Conservation (phyloP, 169 alveolate species). For the Haemoproteus tartakovskyi region DNA sequence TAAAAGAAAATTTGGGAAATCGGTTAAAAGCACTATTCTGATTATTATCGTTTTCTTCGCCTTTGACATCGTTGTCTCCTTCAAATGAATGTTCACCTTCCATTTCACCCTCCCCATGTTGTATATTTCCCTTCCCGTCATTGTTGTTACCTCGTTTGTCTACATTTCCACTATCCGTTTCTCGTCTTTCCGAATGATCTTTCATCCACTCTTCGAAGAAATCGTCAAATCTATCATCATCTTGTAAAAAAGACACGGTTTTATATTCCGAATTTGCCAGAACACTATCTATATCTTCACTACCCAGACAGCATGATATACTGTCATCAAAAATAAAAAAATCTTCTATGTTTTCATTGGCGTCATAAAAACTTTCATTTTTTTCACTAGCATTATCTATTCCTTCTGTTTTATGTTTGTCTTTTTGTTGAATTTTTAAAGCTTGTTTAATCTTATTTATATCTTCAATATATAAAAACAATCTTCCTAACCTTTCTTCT, state of each 20-base stretch:
- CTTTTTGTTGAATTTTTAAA: constrained; percentile 31
- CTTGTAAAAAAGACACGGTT: constrained; percentile 34
- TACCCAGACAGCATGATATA: constrained; percentile 6
- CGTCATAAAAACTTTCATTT: constrained; percentile 62
- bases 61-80: background rate
- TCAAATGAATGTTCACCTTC: no score
- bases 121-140: no score
- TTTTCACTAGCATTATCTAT: constrained; percentile 13
- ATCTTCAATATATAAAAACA: constrained; percentile 60
- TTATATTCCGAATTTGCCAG: constrained; percentile 55
- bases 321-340: constrained; percentile 48
- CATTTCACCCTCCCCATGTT: no score
- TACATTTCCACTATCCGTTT: background rate
- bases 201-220: constrained; percentile 39
- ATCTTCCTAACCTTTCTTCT: constrained; percentile 30
- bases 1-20: constrained; percentile 54
- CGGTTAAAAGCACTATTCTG: constrained; percentile 17
- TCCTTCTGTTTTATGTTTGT: constrained; percentile 12
- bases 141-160: no score
- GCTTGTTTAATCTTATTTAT: constrained; percentile 48
- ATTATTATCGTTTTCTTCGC: background rate
- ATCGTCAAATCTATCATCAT: constrained; percentile 41
- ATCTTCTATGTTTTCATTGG: constrained; percentile 62
- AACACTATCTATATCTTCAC: constrained; percentile 41
- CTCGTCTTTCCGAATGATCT: no score